Conservation (phyloP, 2,329 filamentous ascomycete species). For the Fusarium miscanthi region DNA sequence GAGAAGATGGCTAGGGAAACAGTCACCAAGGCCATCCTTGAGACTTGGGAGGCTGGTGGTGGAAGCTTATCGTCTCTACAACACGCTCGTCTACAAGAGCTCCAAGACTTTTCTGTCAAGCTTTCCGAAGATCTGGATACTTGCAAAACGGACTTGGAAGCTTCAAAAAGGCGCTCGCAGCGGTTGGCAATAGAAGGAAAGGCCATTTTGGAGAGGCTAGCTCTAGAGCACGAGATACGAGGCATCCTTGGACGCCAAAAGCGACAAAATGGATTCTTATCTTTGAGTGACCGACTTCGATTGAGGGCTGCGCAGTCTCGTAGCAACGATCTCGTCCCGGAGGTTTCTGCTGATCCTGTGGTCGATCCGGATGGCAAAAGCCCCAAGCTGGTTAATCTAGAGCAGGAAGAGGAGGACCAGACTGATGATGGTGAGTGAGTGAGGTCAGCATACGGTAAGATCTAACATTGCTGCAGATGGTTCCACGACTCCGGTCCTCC, state of each 20-base stretch:
- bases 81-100: not conserved
- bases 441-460: rapidly evolving
- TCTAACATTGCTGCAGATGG: not conserved
- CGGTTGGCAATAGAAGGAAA: not conserved
- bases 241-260: not conserved
- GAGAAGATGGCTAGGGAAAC: not conserved
- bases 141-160: not conserved
- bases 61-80: not conserved
- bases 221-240: not conserved
- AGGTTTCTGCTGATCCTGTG: not conserved
- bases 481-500: rapidly evolving
- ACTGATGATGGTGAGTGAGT: not conserved
- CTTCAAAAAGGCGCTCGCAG: not conserved
- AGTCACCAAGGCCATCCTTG: no score
- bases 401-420: no score
- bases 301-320: not conserved
- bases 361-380: not conserved
- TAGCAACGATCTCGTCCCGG: rapidly evolving
- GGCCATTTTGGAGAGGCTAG: not conserved
- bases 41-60: not conserved
- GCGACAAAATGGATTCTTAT: not conserved
- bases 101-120: not conserved
- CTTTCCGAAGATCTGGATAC: not conserved
- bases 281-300: not conserved
- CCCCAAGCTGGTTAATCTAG: rapidly evolving